Evolutionary conservation across 768 basidiomycete species (phyloP).

Genomic region (Piloderma croceum): DNA sequence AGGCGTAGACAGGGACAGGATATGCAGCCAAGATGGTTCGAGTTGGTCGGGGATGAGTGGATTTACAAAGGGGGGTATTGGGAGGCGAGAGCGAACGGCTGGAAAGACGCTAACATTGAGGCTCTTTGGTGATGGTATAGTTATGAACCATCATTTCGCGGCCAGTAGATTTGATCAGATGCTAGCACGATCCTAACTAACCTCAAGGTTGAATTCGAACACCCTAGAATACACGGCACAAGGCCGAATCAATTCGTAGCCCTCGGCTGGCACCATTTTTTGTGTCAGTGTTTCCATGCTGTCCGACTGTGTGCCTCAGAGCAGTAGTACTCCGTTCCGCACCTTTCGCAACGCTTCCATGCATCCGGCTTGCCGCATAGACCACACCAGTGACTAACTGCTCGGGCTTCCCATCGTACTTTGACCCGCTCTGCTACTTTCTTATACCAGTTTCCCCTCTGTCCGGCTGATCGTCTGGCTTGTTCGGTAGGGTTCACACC

Average conservation of each 20-base stretch:
- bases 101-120: conserved; percentile 46
- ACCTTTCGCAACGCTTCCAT: conserved; percentile 9
- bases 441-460: conserved; percentile 9
- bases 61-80: conserved; percentile 76
- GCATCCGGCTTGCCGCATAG: conserved; percentile 12
- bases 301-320: conserved; percentile 11
- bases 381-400: conserved; percentile 11
- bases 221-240: no score
- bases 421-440: conserved; percentile 12
- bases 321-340: conserved; percentile 11
- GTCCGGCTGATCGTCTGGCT: background rate
- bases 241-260: no score
- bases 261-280: no score
- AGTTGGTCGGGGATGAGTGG: conserved; percentile 65
- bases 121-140: conserved; percentile 55
- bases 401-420: conserved; percentile 7
- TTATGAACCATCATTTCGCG: no score
- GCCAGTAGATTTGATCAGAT: no score
- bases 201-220: no score
- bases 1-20: conserved; percentile 60
- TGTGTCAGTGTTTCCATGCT: conserved; percentile 16
- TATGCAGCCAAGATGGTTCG: conserved; percentile 69
- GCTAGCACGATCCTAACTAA: no score
- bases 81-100: conserved; percentile 64
- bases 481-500: background rate